Conservation (phyloP, 2,329 filamentous ascomycete species). For the Cadophora sp. region DNA sequence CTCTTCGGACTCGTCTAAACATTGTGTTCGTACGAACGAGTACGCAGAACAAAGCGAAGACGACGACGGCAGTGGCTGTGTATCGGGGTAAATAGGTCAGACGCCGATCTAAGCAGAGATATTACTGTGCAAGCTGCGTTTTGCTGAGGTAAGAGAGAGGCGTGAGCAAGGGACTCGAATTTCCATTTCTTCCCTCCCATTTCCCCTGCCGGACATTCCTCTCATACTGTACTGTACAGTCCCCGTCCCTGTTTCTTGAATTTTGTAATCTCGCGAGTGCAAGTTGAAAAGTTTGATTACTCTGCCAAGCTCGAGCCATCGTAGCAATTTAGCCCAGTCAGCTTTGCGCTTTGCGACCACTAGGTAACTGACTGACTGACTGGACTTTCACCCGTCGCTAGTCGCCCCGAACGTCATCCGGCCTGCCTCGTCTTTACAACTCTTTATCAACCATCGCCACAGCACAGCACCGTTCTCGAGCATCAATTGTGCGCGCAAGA, state of each 20-base stretch:
- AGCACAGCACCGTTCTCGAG: conserved; percentile 6
- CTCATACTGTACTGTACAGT: neutral
- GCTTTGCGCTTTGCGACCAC: neutral
- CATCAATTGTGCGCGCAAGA: conserved; percentile 49
- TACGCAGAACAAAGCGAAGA: neutral
- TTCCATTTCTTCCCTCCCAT: neutral
- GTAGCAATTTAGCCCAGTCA: neutral
- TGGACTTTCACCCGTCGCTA: neutral
- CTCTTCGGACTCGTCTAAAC: neutral
- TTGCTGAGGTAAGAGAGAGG: neutral
- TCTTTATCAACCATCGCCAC: neutral
- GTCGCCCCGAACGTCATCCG: neutral
- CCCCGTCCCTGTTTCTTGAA: neutral
- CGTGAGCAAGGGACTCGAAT: neutral
- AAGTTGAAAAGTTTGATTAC: conserved; percentile 2
- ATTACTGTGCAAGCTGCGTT: conserved; percentile 8
- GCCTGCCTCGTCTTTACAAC: neutral
- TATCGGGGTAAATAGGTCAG: conserved; percentile 7
- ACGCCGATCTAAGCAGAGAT: neutral
- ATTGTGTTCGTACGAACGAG: neutral
- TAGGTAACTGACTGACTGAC: too few relatives aligned
- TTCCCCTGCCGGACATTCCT: neutral
- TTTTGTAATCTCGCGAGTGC: conserved; percentile 3
- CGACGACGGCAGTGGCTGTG: conserved; percentile 8
- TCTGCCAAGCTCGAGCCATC: conserved; percentile 5